Percentiles rank a stretch among this genome's conserved stretches.
phyloP scores from a whole-genome alignment of 2,329 filamentous ascomycete genomes.

The Xylaria sp. region DNA sequence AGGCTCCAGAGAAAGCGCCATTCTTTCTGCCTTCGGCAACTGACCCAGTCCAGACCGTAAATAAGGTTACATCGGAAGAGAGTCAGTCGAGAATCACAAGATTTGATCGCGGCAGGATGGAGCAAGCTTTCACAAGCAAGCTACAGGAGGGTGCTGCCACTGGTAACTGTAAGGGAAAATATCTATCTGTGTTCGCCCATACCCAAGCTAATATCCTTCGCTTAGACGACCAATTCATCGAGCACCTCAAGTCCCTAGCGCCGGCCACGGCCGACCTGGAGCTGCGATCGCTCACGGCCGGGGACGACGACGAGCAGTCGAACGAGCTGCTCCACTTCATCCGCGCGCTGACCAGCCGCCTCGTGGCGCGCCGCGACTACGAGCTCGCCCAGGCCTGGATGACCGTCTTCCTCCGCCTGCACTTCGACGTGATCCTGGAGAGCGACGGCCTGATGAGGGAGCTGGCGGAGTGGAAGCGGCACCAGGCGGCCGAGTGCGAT shows the following conservation, averaged over 20 bases:
- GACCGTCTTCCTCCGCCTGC: constrained; percentile 85
- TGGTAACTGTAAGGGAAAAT: constrained; percentile 59
- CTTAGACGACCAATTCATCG: constrained; percentile 67
- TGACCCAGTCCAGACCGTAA: constrained; percentile 33
- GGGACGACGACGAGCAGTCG: constrained; percentile 48
- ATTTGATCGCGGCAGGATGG: constrained; percentile 60
- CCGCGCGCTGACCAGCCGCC: constrained; percentile 71
- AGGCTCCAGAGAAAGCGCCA: constrained; percentile 89
- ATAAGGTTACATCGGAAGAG: constrained; percentile 33
- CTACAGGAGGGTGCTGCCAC: constrained; percentile 56
- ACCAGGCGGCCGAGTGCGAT: constrained; percentile 71
- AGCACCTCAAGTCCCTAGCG: constrained; percentile 77
- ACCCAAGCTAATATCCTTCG: constrained; percentile 8
- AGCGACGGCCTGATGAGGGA: constrained; percentile 57
- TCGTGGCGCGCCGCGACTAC: constrained; percentile 76
- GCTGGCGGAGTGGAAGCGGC: constrained; percentile 69
- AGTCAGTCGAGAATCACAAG: constrained; percentile 66
- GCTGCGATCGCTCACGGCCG: constrained; percentile 73
- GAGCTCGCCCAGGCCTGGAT: constrained; percentile 97
- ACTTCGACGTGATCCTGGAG: constrained; percentile 62
- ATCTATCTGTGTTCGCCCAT: neutral
- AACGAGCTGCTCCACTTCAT: constrained; percentile 83
- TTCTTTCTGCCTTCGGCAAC: constrained; percentile 84
- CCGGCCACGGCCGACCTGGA: constrained; percentile 89
- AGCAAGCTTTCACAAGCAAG: constrained; percentile 61